Conservation (phyloP, 371 early-diverging fungal species). For the Apophysomyces elegans region DNA sequence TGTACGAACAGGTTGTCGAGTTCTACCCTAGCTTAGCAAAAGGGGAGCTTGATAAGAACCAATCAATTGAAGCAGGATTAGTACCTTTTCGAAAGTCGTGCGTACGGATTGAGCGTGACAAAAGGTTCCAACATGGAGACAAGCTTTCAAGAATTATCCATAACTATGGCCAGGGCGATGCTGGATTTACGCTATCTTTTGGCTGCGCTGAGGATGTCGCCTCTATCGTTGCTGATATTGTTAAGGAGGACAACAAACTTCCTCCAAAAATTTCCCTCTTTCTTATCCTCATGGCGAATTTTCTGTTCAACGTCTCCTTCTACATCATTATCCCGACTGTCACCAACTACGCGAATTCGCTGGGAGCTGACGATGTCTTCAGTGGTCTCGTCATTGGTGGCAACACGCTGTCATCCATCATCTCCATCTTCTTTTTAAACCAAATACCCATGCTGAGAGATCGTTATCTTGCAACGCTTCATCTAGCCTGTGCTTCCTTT, state of each 20-base stretch:
- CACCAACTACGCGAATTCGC: slow-evolving; percentile 2
- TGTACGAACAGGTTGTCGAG: neutral
- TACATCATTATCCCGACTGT: slow-evolving; percentile 1
- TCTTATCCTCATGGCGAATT: neutral
- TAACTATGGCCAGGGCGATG: neutral
- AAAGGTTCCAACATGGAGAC: neutral
- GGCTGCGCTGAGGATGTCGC: slow-evolving; percentile 1
- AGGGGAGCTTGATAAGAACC: neutral
- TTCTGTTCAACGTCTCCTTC: slow-evolving; percentile 5
- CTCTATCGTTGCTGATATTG: neutral
- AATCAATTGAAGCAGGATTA: neutral
- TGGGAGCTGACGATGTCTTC: slow-evolving; percentile 7
- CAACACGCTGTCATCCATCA: neutral
- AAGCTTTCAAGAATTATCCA: slow-evolving; percentile 1
- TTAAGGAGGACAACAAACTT: slow-evolving; percentile 1
- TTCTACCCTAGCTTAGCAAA: neutral
- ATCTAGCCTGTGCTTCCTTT: slow-evolving; percentile 6
- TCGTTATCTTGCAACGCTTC: slow-evolving; percentile 1
- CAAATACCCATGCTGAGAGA: neutral
- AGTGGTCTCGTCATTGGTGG: slow-evolving; percentile 9
- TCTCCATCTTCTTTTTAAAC: slow-evolving; percentile 5
- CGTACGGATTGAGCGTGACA: neutral
- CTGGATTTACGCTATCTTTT: neutral
- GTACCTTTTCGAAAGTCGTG: neutral
- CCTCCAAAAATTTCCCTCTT: slow-evolving; percentile 5